Base-by-base conservation (phyloP, 768 basidiomycete species). In the Tylopilus intermedius region DNA sequence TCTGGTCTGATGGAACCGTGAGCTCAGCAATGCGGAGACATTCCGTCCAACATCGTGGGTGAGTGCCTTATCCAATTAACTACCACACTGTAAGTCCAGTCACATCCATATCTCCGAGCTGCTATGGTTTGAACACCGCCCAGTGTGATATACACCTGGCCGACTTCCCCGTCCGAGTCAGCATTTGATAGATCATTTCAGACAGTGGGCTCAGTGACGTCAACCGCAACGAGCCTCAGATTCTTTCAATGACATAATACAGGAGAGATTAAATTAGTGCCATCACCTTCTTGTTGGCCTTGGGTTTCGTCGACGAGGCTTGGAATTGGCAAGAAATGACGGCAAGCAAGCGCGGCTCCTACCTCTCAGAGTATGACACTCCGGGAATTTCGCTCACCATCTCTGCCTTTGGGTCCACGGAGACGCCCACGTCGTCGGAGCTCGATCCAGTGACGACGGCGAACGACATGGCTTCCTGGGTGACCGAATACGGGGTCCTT, bases 341-440 rank as follows among this genome's bases (percentile, higher is more conserved):
- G 1, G 65, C 70, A 1, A 58, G 58, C 26, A 57, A 76, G 35
- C 74, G 76, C 18, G 54, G 72, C 5, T 41, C 70, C 6, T 73
- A 79, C 58, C 69, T 79, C 51, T 59, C 74, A 1, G 71, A 77
- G 51, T 84, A 83, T 51, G 65, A 65, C 15, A 72, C 74, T 0
- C 79, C 79, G 14, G 81, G 82, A 6, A 80, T 83, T 62, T 76
- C 76, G 41, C 61, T 84, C 26, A 72, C 83, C 52, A 81, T 83
- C 5, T 79, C 80, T 40, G 72, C 71, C 2, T 82, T 83, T 59
- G 79, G 79, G 7, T 71, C 76, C 7, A 69, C 67, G 10, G 60
- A 65, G 50, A 64, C 69, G 0, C 79, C 79, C 1, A 80, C 77
- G 2, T 65, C 74, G 0, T 61, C 65, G 7, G 72, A 72, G n/a